phyloP scores from a whole-genome alignment of 768 basidiomycete genomes.

The Phlebiopsis gigantea region DNA sequence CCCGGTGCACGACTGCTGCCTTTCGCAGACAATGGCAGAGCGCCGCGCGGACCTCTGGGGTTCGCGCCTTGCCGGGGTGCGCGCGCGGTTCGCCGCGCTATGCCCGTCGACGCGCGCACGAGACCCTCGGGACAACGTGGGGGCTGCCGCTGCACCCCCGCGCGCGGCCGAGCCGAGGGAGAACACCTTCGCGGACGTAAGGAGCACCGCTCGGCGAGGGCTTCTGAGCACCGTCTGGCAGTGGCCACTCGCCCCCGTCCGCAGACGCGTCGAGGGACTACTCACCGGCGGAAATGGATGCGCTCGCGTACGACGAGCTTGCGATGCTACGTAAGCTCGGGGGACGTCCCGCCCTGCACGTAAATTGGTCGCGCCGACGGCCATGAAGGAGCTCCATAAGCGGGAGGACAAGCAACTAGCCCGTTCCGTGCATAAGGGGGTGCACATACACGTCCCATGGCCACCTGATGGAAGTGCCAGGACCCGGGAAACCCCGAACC shows the following conservation, averaged over 20 bases:
- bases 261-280: neutral
- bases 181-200: neutral
- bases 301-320: neutral
- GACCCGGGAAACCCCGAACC: conserved; percentile 6
- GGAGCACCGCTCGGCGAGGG: neutral
- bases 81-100: too few species aligned
- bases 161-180: neutral
- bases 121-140: neutral
- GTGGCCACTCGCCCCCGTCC: neutral
- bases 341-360: neutral
- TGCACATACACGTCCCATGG: conserved; percentile 5
- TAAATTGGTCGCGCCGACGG: neutral
- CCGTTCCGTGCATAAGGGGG: conserved; percentile 11
- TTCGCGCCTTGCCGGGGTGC: neutral
- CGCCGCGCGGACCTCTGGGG: too few species aligned
- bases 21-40: neutral
- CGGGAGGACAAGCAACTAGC: conserved; percentile 10
- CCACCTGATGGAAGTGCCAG: conserved; percentile 4
- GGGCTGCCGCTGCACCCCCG: neutral
- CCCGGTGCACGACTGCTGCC: neutral
- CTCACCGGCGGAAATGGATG: neutral
- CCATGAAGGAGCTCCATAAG: conserved; percentile 6
- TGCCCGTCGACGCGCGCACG: neutral
- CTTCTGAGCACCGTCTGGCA: neutral
- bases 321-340: neutral